A percentile compares a stretch with the other conserved stretches of the same genome.
phyloP scores from a whole-genome alignment of 495 filamentous ascomycete genomes.

The Xylaria sp. region DNA sequence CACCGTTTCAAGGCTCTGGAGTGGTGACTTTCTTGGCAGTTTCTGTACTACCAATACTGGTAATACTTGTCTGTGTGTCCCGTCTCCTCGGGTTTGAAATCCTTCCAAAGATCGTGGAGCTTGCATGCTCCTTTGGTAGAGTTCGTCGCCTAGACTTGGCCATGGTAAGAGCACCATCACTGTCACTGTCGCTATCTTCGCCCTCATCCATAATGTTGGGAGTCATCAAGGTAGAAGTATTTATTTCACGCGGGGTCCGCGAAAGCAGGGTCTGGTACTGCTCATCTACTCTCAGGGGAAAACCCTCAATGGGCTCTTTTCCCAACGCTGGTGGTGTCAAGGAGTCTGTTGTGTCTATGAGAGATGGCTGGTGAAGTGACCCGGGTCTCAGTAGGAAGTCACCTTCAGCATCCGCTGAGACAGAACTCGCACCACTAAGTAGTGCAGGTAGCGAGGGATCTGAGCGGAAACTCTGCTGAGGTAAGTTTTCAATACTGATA shows the following conservation, averaged over 20 bases:
- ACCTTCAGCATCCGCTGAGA: constrained; percentile 66
- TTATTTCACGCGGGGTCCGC: constrained; percentile 36
- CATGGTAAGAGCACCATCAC: constrained; percentile 61
- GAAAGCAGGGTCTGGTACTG: constrained; percentile 35
- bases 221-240: constrained; percentile 38
- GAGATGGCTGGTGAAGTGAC: constrained; percentile 45
- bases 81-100: constrained; percentile 48
- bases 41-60: constrained; percentile 60
- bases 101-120: constrained; percentile 41
- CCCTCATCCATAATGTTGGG: constrained; percentile 53
- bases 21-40: constrained; percentile 62
- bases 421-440: constrained; percentile 80
- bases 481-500: constrained; percentile 60
- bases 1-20: constrained; percentile 32
- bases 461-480: constrained; percentile 68
- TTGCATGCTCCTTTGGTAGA: constrained; percentile 33
- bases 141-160: constrained; percentile 49
- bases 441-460: constrained; percentile 80
- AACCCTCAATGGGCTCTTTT: constrained; percentile 52
- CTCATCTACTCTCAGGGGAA: constrained; percentile 49
- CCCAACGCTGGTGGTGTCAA: constrained; percentile 58
- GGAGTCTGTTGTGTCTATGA: constrained; percentile 58
- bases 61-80: constrained; percentile 59
- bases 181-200: constrained; percentile 62
- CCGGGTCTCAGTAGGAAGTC: constrained; percentile 61